Base-by-base conservation (phyloP, 306 rosid species). In the Mimosa bimucronata region DNA sequence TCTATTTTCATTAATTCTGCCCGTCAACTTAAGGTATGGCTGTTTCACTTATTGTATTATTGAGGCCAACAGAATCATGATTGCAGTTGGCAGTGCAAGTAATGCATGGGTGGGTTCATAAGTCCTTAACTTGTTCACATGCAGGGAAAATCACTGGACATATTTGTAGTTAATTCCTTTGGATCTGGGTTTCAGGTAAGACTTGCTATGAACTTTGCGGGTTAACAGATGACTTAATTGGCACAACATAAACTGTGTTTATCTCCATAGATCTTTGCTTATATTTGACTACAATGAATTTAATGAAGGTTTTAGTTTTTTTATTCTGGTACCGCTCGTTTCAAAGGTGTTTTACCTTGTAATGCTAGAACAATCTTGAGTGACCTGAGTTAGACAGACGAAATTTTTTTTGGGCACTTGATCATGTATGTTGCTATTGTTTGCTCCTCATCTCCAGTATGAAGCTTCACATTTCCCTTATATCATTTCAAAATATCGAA, bases 131-230 rank as follows among this genome's bases (percentile, higher is more conserved):
- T 23, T 85, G 71, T 83, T 81, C 46, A 50, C 64, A 6, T 89
- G 87, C 90, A 94, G 97, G 94, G 84, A 25, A 94, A 92, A 83
- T 90, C 98, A 2, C 87, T 94, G 73, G 98, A 94, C 88, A 89
- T 94, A 82, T 94, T 94, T 86, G 98, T 94, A 83, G 98, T 94
- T 88, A 94, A 94, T 85, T 94, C 97, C 80, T 87, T 92, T 77
- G 97, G 97, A 84, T 94, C 97, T 73, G 94, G 94, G 44, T 92
- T 88, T 86, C 97, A 94, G 98, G 98, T 94, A 84, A 71, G 52
- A 42, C 82, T 77, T 76, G 74, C 53, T 37, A n/a, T 58, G 46
- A n/a, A 19, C 46, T 50, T 16, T 58, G 57, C 4, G 29, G 73
- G 44, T 72, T 45, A 45, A 42, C 66, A 73, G 48, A 57, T 82